phyloP scores from a whole-genome alignment of 2,329 filamentous ascomycete genomes.

The Colletotrichum tabaci region DNA sequence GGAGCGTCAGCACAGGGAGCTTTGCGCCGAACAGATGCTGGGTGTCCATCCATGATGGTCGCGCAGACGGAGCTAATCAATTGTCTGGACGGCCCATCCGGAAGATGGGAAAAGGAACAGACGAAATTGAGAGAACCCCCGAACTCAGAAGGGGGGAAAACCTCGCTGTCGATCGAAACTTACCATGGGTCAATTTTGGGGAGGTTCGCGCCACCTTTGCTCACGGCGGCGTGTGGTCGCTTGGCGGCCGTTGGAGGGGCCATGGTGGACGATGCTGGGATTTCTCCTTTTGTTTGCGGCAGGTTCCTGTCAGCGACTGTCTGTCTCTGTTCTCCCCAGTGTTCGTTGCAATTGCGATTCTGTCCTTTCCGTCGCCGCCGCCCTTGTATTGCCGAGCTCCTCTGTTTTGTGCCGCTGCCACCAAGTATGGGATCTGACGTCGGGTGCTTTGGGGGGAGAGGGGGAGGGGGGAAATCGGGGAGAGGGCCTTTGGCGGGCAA shows the following conservation, averaged over 20 bases:
- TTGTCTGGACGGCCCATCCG: not conserved
- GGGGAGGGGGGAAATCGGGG: not conserved
- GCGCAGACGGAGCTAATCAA: not conserved
- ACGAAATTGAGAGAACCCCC: not conserved
- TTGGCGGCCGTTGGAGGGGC: constrained; percentile 39
- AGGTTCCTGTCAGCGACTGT: constrained; percentile 27
- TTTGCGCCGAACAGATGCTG: not conserved
- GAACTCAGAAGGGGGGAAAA: not conserved
- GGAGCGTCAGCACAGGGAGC: not conserved
- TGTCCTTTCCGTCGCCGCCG: constrained; percentile 27
- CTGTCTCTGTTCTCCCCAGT: constrained; percentile 19
- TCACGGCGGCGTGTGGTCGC: constrained; percentile 35
- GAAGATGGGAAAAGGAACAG: not conserved
- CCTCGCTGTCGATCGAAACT: constrained; percentile 1
- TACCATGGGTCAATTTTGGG: constrained; percentile 14
- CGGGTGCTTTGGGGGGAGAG: no score
- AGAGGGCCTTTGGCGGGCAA: not conserved
- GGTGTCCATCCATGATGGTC: no score
- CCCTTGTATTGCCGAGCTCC: constrained; percentile 9
- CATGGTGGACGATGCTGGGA: constrained; percentile 23
- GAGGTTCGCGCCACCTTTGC: constrained; percentile 20
- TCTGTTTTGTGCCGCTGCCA: constrained; percentile 23
- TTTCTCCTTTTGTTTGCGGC: constrained; percentile 33
- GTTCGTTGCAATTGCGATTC: constrained; percentile 12
- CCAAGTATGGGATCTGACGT: not conserved